Evolutionary conservation across 768 basidiomycete species (phyloP).

Genomic region (Tricholoma hemisulphureum): DNA sequence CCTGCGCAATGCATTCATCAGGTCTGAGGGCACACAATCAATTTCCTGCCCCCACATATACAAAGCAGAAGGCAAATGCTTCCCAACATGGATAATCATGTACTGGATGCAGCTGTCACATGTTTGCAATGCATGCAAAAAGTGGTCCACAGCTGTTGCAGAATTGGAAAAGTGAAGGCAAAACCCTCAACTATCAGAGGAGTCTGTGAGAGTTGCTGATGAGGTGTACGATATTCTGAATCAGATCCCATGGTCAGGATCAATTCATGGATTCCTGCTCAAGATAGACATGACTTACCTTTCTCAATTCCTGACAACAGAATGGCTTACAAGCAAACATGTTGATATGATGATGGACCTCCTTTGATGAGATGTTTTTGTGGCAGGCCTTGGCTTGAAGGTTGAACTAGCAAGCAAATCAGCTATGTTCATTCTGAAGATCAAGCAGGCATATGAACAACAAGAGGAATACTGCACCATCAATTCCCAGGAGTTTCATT

Average conservation of each 20-base stretch:
- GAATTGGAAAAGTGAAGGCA: background rate
- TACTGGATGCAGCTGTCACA: background rate
- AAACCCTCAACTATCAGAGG: background rate
- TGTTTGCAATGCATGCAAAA: background rate
- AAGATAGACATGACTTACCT: constrained; percentile 5
- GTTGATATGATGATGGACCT: constrained; percentile 18
- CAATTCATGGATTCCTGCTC: constrained; percentile 10
- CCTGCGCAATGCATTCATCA: too few relatives aligned
- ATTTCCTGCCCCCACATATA: too few relatives aligned
- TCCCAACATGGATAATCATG: background rate
- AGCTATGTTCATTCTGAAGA: constrained; percentile 4
- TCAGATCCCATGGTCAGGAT: constrained; percentile 12
- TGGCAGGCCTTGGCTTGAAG: background rate
- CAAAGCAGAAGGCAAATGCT: too few relatives aligned
- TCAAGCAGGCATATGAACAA: background rate
- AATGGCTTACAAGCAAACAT: constrained; percentile 17
- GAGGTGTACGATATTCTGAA: background rate
- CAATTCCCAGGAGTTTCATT: constrained; percentile 8
- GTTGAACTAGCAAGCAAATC: constrained; percentile 3
- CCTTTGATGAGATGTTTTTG: constrained; percentile 7
- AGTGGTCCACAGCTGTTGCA: background rate
- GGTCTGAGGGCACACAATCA: too few relatives aligned
- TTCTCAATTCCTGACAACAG: constrained; percentile 10
- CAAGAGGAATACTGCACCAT: background rate
- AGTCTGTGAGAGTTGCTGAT: background rate